Base-by-base conservation (phyloP, 441 rosid genomes). In the Erysimum pusillum region DNA sequence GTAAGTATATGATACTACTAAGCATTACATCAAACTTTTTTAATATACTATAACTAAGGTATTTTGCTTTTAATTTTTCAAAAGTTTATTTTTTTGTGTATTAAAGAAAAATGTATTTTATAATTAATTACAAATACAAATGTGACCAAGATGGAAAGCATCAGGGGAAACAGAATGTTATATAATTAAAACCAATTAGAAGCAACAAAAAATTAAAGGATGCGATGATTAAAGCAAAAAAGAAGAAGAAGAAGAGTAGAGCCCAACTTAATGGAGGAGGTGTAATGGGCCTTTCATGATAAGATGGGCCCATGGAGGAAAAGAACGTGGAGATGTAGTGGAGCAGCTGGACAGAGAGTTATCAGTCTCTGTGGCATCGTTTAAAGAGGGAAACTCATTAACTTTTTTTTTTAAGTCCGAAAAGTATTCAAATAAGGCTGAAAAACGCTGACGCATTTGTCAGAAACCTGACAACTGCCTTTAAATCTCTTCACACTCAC, bases 371-470 rank as follows among this genome's bases (percentile, higher is more conserved):
- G 72, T 71, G 76, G 62, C 76, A 65, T n/a, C 41, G 73, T 71
- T 65, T 65, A 77, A 65, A 65, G 81, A 78, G 77, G 81, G 62
- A 73, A 78, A 73, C 69, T 34, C 73, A 60, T n/a, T n/a, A n/a
- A 67, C 41, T 77, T 67, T 71, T 12, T 31, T 8, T 18, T 31
- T 22, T 57, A n/a, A n/a, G 79, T 70, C 79, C 69, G 64, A 69
- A 75, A 79, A 70, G 82, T 69, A 75, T 76, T 69, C 82, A 70
- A 79, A 69, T 49, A 66, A 65, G 57, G 73, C 79, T 75, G 75
- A 71, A 65, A 69, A 2, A 34, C 74, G 42, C 82, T 70, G 77
- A 61, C 61, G 28, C 70, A 42, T 60, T 15, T 69, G 75, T 69
- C 75, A 74, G 74, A 83, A 59, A 42, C 59, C 77, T 69, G 67